Conservation (phyloP, 495 filamentous ascomycete species). For the Hypomontagnella monticulosa region DNA sequence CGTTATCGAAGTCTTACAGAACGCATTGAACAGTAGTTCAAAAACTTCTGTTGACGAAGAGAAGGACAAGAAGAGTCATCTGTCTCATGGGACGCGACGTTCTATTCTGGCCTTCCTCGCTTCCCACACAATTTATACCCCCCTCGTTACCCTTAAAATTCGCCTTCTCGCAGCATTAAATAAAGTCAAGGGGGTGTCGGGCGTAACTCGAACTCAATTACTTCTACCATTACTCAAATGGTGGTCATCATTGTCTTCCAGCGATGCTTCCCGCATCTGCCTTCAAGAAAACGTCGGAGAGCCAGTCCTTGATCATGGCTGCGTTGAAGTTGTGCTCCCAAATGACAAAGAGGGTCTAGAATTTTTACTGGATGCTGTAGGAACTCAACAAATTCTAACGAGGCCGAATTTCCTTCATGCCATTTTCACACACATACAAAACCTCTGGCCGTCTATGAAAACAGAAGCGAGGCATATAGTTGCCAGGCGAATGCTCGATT, state of each 20-base stretch:
- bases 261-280: conserved; percentile 49
- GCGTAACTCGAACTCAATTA: conserved; percentile 70
- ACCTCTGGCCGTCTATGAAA: conserved; percentile 76
- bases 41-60: conserved; percentile 41
- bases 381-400: conserved; percentile 51
- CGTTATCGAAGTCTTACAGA: conserved; percentile 67
- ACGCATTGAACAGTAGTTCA: conserved; percentile 60
- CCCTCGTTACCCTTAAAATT: conserved; percentile 72
- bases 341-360: conserved; percentile 74
- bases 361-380: conserved; percentile 64
- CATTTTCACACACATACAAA: conserved; percentile 70
- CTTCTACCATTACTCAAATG: conserved; percentile 73
- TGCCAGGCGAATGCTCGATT: conserved; percentile 66
- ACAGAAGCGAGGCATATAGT: conserved; percentile 66
- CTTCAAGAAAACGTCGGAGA: conserved; percentile 68
- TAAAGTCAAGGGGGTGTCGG: conserved; percentile 71
- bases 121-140: conserved; percentile 73
- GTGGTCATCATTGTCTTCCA: conserved; percentile 65
- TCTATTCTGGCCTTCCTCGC: conserved; percentile 78
- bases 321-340: conserved; percentile 69
- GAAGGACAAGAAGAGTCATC: conserved; percentile 56
- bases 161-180: conserved; percentile 76
- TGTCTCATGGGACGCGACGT: conserved; percentile 72
- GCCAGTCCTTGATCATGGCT: conserved; percentile 64
- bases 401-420: conserved; percentile 65